Percentiles rank a stretch among this genome's conserved stretches.
Evolutionary conservation across 2,329 filamentous ascomycete genomes (phyloP).

Genomic region (Pyrenochaeta sp.): DNA sequence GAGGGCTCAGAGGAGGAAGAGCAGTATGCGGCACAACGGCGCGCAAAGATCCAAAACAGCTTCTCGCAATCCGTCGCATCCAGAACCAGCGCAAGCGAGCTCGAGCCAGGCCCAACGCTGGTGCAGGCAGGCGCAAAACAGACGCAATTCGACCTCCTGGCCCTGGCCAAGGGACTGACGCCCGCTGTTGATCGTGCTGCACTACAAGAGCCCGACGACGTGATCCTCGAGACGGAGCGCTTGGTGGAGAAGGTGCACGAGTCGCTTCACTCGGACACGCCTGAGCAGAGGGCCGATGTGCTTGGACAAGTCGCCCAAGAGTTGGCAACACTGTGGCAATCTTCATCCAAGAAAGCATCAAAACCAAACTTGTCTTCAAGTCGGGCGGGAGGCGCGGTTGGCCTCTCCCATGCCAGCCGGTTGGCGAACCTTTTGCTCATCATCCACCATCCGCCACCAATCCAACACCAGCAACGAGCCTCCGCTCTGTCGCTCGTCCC

Average conservation of each 20-base stretch:
- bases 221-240: slow-evolving; percentile 80
- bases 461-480: slow-evolving; percentile 29
- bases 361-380: slow-evolving; percentile 24
- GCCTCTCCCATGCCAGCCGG: slow-evolving; percentile 77
- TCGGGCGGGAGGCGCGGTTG: slow-evolving; percentile 60
- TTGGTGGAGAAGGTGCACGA: slow-evolving; percentile 60
- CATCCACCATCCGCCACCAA: slow-evolving; percentile 70
- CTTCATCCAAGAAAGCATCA: slow-evolving; percentile 49
- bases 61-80: slow-evolving; percentile 46
- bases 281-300: slow-evolving; percentile 37
- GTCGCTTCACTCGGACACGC: slow-evolving; percentile 41
- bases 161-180: slow-evolving; percentile 76
- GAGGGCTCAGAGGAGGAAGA: slow-evolving; percentile 50
- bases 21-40: slow-evolving; percentile 55
- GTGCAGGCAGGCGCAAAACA: slow-evolving; percentile 45
- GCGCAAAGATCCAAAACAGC: slow-evolving; percentile 27
- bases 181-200: slow-evolving; percentile 64
- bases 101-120: slow-evolving; percentile 27
- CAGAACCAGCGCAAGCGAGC: slow-evolving; percentile 45
- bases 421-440: slow-evolving; percentile 80
- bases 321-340: slow-evolving; percentile 58
- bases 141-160: slow-evolving; percentile 70
- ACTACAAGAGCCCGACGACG: slow-evolving; percentile 73
- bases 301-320: slow-evolving; percentile 40
- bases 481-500: slow-evolving; percentile 37